phyloP scores from a whole-genome alignment of 768 basidiomycete species.

The Terana coerulea region DNA sequence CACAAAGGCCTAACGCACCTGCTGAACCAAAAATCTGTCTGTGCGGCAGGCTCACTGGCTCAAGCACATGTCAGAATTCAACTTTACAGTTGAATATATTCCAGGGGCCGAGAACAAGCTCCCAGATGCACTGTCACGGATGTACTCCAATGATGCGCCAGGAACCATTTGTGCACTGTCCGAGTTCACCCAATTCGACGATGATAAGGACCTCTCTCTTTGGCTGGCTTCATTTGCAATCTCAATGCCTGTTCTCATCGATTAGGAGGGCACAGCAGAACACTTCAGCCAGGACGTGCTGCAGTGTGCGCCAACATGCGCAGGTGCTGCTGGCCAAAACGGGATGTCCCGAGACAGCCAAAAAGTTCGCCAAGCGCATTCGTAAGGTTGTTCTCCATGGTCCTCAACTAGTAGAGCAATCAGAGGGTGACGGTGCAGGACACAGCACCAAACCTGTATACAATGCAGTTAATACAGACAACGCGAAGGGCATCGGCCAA shows the following conservation, averaged over 20 bases:
- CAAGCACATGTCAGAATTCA: constrained; percentile 23
- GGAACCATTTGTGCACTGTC: constrained; percentile 18
- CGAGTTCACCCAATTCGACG: constrained; percentile 19
- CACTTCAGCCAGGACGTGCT: background rate
- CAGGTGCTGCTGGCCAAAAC: constrained; percentile 2
- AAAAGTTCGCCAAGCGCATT: constrained; percentile 9
- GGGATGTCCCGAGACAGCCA: constrained; percentile 10
- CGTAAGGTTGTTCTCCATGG: constrained; percentile 2
- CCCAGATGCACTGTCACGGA: constrained; percentile 19
- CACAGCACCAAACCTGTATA: no score
- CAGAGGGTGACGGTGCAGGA: constrained; percentile 2
- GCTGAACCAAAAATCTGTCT: constrained; percentile 21
- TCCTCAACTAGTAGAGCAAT: background rate
- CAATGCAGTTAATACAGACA: no score
- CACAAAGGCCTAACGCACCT: constrained; percentile 24
- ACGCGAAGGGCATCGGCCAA: no score
- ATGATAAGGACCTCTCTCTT: constrained; percentile 2
- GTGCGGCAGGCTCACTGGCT: constrained; percentile 25
- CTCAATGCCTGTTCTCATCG: constrained; percentile 14
- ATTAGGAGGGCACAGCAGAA: constrained; percentile 9
- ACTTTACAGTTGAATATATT: constrained; percentile 27
- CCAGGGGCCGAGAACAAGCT: constrained; percentile 24
- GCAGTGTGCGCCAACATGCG: background rate
- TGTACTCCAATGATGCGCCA: constrained; percentile 10
- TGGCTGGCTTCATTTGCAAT: constrained; percentile 4